These are phyloP conservation scores for Hylodesmum podocarpum DNA, from an alignment of 306 rosid genomes.

Conservation along the genomic window DNA sequence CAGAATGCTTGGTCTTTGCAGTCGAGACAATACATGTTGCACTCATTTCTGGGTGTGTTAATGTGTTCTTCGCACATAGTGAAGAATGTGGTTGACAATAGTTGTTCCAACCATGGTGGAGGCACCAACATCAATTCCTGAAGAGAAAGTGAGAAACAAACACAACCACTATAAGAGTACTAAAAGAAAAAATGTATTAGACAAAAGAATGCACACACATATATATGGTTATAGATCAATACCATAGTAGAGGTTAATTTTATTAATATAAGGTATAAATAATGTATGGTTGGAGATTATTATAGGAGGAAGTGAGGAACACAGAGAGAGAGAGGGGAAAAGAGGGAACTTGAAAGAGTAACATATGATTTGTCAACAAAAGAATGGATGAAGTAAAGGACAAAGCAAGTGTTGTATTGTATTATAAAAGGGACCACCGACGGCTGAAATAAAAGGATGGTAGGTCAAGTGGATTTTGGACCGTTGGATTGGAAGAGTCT, in stretches of 20 bases:
- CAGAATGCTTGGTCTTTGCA: slow-evolving; percentile 52
- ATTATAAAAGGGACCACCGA: not conserved
- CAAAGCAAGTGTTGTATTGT: slow-evolving; percentile 10
- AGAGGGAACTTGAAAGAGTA: slow-evolving; percentile 28
- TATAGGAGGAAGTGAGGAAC: not conserved
- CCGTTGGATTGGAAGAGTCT: slow-evolving; percentile 40
- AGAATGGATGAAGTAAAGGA: slow-evolving; percentile 32
- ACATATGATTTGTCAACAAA: slow-evolving; percentile 42
- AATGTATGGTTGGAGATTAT: slow-evolving; percentile 15
- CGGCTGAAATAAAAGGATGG: slow-evolving; percentile 40
- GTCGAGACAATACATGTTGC: slow-evolving; percentile 72
- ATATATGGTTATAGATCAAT: not conserved
- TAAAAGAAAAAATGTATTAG: not conserved
- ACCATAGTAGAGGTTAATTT: slow-evolving; percentile 31
- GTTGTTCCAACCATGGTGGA: slow-evolving; percentile 57
- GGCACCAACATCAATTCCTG: slow-evolving; percentile 51
- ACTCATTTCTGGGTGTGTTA: slow-evolving; percentile 52
- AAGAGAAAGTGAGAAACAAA: not conserved
- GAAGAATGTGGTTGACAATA: slow-evolving; percentile 57
- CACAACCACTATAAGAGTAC: not conserved
- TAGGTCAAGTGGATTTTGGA: slow-evolving; percentile 42
- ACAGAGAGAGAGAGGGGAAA: not conserved
- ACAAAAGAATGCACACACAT: not conserved
- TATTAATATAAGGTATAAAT: not conserved
- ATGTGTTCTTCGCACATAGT: slow-evolving; percentile 40